Conservation (phyloP, 176 grass and related monocot genomes). For the Rhipidocladum racemiflorum region DNA sequence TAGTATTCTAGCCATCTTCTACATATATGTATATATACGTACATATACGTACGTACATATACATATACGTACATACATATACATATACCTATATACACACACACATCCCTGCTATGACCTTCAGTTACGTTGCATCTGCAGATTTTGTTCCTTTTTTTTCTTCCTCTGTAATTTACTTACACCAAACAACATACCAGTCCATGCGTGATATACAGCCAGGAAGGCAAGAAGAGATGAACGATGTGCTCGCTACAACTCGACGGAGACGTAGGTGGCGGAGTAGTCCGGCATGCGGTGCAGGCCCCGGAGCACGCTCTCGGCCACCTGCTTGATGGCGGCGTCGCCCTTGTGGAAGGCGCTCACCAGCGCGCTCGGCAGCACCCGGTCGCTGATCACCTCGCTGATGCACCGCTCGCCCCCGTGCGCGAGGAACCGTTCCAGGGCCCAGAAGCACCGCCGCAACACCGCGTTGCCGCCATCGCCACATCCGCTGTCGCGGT, state of each 20-base stretch:
- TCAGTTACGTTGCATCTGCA: conserved; percentile 8
- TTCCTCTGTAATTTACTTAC: conserved; percentile 23
- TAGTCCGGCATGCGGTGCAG: conserved; percentile 63
- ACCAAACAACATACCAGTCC: conserved; percentile 22
- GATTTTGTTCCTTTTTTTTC: background rate
- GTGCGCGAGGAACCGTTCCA: conserved; percentile 67
- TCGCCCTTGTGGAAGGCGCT: conserved; percentile 72
- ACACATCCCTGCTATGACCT: conserved; percentile 24
- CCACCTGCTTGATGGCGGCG: conserved; percentile 52
- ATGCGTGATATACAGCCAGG: conserved; percentile 13
- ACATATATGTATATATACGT: no score
- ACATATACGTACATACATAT: no score
- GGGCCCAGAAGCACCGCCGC: conserved; percentile 69
- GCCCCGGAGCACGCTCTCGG: conserved; percentile 78
- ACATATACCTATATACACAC: no score
- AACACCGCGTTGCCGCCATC: conserved; percentile 26
- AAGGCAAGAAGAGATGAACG: background rate
- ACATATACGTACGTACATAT: no score
- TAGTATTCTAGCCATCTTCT: no score
- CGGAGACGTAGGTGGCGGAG: conserved; percentile 49
- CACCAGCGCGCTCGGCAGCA: conserved; percentile 58
- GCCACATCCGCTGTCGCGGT: conserved; percentile 24
- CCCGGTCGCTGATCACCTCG: conserved; percentile 56
- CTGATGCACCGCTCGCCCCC: conserved; percentile 49
- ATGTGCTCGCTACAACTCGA: conserved; percentile 29